These are phyloP conservation scores for Talaromyces thailandensis DNA, from an alignment of 495 filamentous ascomycete genomes.

Conservation along the genomic window DNA sequence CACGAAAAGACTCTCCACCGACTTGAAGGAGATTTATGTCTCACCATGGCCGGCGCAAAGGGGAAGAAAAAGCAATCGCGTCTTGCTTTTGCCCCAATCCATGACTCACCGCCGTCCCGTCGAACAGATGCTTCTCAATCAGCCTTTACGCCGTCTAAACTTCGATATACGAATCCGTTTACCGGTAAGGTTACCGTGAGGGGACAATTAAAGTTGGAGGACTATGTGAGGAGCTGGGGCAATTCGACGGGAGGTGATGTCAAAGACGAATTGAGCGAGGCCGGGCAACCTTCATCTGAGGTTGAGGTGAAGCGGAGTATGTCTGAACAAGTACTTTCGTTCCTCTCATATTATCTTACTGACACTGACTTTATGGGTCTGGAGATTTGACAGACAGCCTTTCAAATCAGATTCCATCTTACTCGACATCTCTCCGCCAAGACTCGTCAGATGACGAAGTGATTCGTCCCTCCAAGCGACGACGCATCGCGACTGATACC, in stretches of 20 bases:
- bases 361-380: neutral
- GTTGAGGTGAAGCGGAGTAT: neutral
- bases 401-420: neutral
- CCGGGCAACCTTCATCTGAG: neutral
- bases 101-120: slow-evolving; percentile 8
- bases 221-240: slow-evolving; percentile 1
- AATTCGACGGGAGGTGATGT: neutral
- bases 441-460: slow-evolving; percentile 14
- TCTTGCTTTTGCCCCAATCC: slow-evolving; percentile 30
- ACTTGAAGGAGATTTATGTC: neutral
- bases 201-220: slow-evolving; percentile 4
- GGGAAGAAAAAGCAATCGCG: slow-evolving; percentile 33
- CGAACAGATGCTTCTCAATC: slow-evolving; percentile 11
- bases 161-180: slow-evolving; percentile 31
- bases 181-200: slow-evolving; percentile 6
- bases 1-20: neutral
- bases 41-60: slow-evolving; percentile 28
- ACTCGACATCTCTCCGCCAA: neutral
- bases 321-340: neutral
- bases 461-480: slow-evolving; percentile 10
- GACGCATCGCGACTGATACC: neutral
- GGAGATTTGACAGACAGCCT: neutral
- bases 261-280: neutral
- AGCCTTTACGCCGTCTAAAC: slow-evolving; percentile 15
- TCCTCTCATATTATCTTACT: neutral